Evolutionary conservation across 78 protist genomes (phyloP).

Genomic region (Dictyostelium capitatum): DNA sequence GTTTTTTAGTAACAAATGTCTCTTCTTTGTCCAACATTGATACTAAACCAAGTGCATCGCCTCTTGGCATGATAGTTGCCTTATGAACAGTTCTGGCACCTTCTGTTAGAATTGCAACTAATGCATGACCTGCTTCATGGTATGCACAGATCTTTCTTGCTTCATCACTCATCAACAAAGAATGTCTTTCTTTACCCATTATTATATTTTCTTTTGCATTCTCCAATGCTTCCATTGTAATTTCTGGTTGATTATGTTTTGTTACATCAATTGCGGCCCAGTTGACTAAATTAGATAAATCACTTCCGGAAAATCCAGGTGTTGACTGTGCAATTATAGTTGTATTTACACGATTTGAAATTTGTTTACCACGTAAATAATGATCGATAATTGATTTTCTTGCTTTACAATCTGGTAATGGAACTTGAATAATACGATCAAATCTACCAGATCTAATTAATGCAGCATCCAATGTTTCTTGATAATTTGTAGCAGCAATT

Average conservation of each 20-base stretch:
- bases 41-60: slow-evolving; percentile 91
- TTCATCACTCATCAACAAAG: slow-evolving; percentile 53
- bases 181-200: slow-evolving; percentile 92
- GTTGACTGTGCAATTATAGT: slow-evolving; percentile 86
- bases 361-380: slow-evolving; percentile 43
- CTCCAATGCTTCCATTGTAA: slow-evolving; percentile 85
- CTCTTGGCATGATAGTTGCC: slow-evolving; percentile 96
- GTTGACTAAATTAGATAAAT: slow-evolving; percentile 93
- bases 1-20: slow-evolving; percentile 51
- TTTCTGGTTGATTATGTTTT: slow-evolving; percentile 26
- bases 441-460: slow-evolving; percentile 96
- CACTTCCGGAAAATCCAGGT: slow-evolving; percentile 95
- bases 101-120: slow-evolving; percentile 90
- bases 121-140: slow-evolving; percentile 98
- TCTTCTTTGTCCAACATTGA: slow-evolving; percentile 86
- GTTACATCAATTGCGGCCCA: slow-evolving; percentile 94
- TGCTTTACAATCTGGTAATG: slow-evolving; percentile 90
- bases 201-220: slow-evolving; percentile 92
- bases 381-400: slow-evolving; percentile 82
- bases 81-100: slow-evolving; percentile 90
- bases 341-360: slow-evolving; percentile 49
- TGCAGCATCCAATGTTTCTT: slow-evolving; percentile 93
- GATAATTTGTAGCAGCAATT: slow-evolving; percentile 96
- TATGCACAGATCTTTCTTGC: slow-evolving; percentile 89
- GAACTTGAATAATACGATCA: slow-evolving; percentile 89